Conservation (phyloP, 495 filamentous ascomycete genomes). For the Xylaria intraflava region DNA sequence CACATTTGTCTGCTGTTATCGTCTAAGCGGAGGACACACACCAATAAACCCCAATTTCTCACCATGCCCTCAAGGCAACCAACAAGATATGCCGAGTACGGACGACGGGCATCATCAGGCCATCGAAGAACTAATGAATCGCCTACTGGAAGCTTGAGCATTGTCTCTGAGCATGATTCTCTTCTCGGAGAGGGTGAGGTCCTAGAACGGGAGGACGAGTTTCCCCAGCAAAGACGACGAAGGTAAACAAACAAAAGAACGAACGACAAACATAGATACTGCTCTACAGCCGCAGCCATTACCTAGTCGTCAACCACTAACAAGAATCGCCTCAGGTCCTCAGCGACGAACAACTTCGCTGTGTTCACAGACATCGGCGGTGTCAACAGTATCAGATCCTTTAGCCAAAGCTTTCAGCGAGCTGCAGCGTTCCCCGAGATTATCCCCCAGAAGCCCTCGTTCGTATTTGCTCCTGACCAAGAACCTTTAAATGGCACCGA, state of each 20-base stretch:
- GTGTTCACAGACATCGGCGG: conserved; percentile 74
- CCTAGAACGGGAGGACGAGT: conserved; percentile 25
- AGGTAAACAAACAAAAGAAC: conserved; percentile 20
- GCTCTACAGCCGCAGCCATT: not conserved
- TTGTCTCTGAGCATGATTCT: conserved; percentile 33
- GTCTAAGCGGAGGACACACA: not conserved
- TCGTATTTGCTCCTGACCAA: conserved; percentile 51
- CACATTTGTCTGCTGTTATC: not conserved
- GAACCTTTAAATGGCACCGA: conserved; percentile 30
- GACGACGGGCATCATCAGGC: conserved; percentile 25
- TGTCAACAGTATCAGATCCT: conserved; percentile 89
- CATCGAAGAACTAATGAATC: conserved; percentile 30
- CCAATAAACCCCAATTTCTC: no score
- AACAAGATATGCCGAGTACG: conserved; percentile 49
- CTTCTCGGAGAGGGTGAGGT: conserved; percentile 32
- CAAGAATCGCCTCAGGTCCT: conserved; percentile 45
- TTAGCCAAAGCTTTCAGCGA: conserved; percentile 88
- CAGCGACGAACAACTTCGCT: conserved; percentile 64
- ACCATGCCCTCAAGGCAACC: conserved; percentile 35
- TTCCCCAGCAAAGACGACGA: conserved; percentile 31
- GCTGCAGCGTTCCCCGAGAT: conserved; percentile 86
- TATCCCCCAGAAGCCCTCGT: conserved; percentile 64
- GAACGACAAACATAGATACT: not conserved
- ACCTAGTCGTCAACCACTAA: conserved; percentile 5
- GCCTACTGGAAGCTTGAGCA: conserved; percentile 29